Evolutionary conservation across 805 yeast genomes (phyloP).

Genomic region (Zygoascus bituminiphila): DNA sequence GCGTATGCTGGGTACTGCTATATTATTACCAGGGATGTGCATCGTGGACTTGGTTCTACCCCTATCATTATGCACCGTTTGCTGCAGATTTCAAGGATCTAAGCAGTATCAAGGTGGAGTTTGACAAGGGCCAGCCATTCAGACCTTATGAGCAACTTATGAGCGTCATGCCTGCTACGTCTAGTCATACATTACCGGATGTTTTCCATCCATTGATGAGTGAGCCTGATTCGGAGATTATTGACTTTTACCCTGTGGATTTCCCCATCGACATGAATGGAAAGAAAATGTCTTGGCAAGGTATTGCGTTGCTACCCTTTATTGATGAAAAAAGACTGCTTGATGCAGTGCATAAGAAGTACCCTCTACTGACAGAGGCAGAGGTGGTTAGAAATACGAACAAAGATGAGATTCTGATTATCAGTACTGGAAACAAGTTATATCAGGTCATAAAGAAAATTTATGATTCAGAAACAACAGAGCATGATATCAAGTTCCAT

Average conservation of each 20-base stretch:
- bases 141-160: conserved; percentile 87
- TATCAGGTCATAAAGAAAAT: conserved; percentile 35
- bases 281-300: conserved; percentile 91
- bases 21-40: conserved; percentile 98
- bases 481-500: conserved; percentile 14
- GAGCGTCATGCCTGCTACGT: conserved; percentile 93
- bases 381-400: conserved; percentile 64
- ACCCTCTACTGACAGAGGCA: conserved; percentile 52
- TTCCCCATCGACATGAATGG: conserved; percentile 94
- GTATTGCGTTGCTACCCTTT: conserved; percentile 81
- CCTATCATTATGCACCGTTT: conserved; percentile 96
- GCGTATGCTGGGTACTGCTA: conserved; percentile 91
- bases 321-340: conserved; percentile 76
- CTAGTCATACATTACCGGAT: conserved; percentile 77
- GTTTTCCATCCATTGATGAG: conserved; percentile 78
- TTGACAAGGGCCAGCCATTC: conserved; percentile 69
- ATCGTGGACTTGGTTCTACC: conserved; percentile 97
- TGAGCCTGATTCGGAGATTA: conserved; percentile 67
- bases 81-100: conserved; percentile 73
- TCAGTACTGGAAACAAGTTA: conserved; percentile 55
- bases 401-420: conserved; percentile 59
- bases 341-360: conserved; percentile 55
- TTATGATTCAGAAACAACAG: conserved; percentile 25
- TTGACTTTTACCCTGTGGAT: conserved; percentile 84
- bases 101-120: conserved; percentile 38